Evolutionary conservation across 1,284 basidiomycete species (phyloP).

Genomic region (Pseudozyma sp.): DNA sequence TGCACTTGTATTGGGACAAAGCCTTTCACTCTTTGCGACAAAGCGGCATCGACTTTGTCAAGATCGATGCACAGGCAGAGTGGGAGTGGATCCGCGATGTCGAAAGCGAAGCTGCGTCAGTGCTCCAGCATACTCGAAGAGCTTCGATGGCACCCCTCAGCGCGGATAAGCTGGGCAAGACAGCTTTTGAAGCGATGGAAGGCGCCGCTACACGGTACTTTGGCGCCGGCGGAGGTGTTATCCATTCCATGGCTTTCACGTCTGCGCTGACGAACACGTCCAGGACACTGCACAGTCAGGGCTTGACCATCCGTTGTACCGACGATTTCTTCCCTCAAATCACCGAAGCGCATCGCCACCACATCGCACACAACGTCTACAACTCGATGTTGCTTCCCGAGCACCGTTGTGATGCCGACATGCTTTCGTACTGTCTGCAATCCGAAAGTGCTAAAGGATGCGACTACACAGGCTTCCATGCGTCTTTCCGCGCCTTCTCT

Average conservation of each 20-base stretch:
- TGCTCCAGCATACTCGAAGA: background rate
- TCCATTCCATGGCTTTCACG: conserved; percentile 62
- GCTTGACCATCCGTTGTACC: conserved; percentile 25
- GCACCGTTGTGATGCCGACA: conserved; percentile 60
- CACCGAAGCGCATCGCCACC: conserved; percentile 62
- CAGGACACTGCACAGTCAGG: conserved; percentile 31
- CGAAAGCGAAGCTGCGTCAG: background rate
- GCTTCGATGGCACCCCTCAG: background rate
- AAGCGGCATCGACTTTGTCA: conserved; percentile 65
- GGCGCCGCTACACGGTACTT: conserved; percentile 50
- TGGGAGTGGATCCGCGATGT: conserved; percentile 38
- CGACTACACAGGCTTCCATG: conserved; percentile 50
- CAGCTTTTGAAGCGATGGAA: conserved; percentile 44
- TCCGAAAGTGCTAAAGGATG: conserved; percentile 1
- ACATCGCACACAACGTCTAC: conserved; percentile 57
- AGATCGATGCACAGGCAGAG: conserved; percentile 67
- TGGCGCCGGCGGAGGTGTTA: conserved; percentile 45
- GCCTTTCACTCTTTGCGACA: conserved; percentile 57
- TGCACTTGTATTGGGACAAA: conserved; percentile 52
- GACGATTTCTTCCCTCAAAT: conserved; percentile 64
- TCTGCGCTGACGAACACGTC: conserved; percentile 34
- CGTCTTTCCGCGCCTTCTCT: conserved; percentile 60
- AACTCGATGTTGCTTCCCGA: conserved; percentile 51
- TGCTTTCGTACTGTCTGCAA: conserved; percentile 51
- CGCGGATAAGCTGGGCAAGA: conserved; percentile 8